These are phyloP conservation scores for Bruguiera hainesii DNA, from an alignment of 441 rosid genomes.

Conservation along the genomic window DNA sequence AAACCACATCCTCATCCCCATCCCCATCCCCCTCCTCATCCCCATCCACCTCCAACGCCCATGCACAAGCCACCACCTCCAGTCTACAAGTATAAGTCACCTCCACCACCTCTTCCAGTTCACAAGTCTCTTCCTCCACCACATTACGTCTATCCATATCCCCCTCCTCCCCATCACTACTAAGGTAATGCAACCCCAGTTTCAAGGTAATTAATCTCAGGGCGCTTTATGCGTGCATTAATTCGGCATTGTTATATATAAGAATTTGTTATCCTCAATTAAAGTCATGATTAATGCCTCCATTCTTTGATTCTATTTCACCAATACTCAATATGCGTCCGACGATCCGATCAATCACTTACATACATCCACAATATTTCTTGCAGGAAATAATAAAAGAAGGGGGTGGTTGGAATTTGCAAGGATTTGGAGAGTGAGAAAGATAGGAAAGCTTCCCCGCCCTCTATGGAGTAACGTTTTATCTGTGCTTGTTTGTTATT, in stretches of 20 bases:
- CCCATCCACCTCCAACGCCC: constrained; percentile 5
- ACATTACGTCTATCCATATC: constrained; percentile 21
- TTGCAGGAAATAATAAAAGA: too few species aligned
- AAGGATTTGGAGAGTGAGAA: too few species aligned
- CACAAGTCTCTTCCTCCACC: background rate
- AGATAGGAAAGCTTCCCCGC: too few species aligned
- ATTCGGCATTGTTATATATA: background rate
- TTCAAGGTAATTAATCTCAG: background rate
- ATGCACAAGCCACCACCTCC: background rate
- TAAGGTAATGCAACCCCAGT: background rate
- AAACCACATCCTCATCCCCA: constrained; percentile 2
- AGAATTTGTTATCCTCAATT: too few species aligned
- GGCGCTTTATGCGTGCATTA: background rate
- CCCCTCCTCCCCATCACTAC: constrained; percentile 29
- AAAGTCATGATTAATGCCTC: too few species aligned
- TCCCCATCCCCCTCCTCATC: constrained; percentile 2
- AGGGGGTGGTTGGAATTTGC: too few species aligned
- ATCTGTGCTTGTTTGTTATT: too few species aligned
- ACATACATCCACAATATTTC: too few species aligned
- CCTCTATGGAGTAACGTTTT: too few species aligned
- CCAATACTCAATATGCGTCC: too few species aligned
- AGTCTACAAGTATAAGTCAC: background rate
- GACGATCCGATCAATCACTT: too few species aligned
- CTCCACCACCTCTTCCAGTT: constrained; percentile 5
- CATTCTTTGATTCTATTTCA: too few species aligned